phyloP scores from a whole-genome alignment of 2,329 filamentous ascomycete species.

The Trichoderma polysporum region DNA sequence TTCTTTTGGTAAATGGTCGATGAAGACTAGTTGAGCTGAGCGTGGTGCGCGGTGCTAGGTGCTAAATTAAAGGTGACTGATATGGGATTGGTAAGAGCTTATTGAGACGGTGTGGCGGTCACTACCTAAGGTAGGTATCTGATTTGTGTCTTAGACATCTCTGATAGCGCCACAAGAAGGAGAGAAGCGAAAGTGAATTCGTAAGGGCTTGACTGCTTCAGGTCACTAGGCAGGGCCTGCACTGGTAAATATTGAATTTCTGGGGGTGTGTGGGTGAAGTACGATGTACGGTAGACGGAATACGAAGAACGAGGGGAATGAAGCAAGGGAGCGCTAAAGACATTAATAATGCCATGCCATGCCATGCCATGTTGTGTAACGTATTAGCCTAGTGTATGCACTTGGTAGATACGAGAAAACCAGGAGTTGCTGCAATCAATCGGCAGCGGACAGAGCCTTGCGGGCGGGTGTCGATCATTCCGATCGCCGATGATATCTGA shows the following conservation, averaged over 20 bases:
- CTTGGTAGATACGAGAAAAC: too few relatives aligned
- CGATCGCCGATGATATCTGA: slow-evolving; percentile 9
- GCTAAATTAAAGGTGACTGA: not conserved
- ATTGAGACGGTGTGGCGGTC: not conserved
- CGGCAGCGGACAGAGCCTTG: not conserved
- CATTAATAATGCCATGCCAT: not conserved
- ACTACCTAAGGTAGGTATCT: not conserved
- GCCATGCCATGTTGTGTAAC: not conserved
- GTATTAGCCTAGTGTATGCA: too few relatives aligned
- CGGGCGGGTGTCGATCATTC: not conserved
- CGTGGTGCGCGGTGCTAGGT: too few relatives aligned
- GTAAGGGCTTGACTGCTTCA: too few relatives aligned
- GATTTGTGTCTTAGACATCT: not conserved
- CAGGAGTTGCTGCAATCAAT: not conserved
- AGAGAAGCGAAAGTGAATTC: not conserved
- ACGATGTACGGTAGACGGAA: not conserved
- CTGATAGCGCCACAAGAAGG: not conserved
- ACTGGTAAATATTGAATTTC: too few relatives aligned
- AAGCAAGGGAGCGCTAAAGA: too few relatives aligned
- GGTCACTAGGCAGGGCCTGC: too few relatives aligned
- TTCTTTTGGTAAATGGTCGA: not conserved
- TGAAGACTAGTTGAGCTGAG: not conserved
- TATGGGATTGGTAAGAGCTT: not conserved
- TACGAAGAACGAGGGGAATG: not conserved
- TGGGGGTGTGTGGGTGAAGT: not conserved